A percentile compares a stretch with the other conserved stretches of the same genome.
phyloP scores from a whole-genome alignment of 1,284 basidiomycete genomes.

The Moesziomyces parantarcticus region DNA sequence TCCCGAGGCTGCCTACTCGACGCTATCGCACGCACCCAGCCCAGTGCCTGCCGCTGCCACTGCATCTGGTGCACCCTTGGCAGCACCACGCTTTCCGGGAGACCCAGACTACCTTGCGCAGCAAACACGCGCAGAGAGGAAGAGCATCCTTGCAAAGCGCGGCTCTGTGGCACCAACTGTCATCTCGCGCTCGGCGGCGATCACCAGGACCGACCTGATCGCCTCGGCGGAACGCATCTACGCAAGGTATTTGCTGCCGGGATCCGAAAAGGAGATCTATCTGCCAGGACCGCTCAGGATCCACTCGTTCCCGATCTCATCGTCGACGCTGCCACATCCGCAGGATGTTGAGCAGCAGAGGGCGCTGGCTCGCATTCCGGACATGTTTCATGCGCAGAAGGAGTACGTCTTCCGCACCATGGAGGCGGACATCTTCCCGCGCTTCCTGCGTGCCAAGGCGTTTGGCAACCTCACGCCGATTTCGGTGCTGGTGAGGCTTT shows the following conservation, averaged over 20 bases:
- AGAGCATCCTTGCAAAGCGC: conserved; percentile 58
- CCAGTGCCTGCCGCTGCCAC: conserved; percentile 14
- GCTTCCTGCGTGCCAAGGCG: conserved; percentile 93
- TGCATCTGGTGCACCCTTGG: conserved; percentile 17
- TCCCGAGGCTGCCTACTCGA: conserved; percentile 38
- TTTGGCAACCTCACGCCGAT: conserved; percentile 96
- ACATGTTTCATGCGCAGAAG: conserved; percentile 97
- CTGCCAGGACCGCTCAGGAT: conserved; percentile 73
- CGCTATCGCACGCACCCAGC: conserved; percentile 29
- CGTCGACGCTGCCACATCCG: conserved; percentile 76
- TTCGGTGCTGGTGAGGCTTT: conserved; percentile 77
- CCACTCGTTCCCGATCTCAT: conserved; percentile 70
- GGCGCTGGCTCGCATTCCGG: conserved; percentile 88
- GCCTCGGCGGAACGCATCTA: conserved; percentile 95
- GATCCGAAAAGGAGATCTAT: conserved; percentile 84
- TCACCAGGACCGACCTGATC: conserved; percentile 87
- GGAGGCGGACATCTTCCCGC: conserved; percentile 92
- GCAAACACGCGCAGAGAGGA: conserved; percentile 49
- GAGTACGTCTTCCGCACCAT: conserved; percentile 94
- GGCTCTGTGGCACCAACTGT: conserved; percentile 60
- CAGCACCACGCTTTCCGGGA: conserved; percentile 60
- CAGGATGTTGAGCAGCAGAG: conserved; percentile 76
- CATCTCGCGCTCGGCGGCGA: conserved; percentile 88
- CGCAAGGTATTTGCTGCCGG: conserved; percentile 82
- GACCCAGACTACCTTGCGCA: conserved; percentile 60